Conservation (phyloP, 257 asterid genomes). For the Nemophila menziesii region DNA sequence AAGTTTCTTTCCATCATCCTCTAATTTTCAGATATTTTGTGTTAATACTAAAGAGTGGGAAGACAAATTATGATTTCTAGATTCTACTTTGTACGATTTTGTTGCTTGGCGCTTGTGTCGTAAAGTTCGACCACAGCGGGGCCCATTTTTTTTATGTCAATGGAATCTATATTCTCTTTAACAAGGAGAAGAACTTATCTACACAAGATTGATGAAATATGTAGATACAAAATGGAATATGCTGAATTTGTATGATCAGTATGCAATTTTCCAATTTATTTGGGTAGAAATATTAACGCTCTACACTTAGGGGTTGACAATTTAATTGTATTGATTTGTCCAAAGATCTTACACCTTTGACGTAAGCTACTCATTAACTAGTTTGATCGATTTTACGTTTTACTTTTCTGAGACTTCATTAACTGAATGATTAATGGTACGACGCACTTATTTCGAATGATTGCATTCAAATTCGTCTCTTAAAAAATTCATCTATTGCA, state of each 20-base stretch:
- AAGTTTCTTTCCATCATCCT: conserved; percentile 26
- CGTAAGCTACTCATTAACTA: no score
- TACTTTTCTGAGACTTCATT: no score
- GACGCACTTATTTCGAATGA: no score
- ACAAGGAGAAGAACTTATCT: neutral
- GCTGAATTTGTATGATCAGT: neutral
- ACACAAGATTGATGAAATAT: neutral
- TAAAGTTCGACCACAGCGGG: neutral
- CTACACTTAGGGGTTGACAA: neutral
- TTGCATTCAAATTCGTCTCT: no score
- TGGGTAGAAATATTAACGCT: neutral
- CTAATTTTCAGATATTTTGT: conserved; percentile 61
- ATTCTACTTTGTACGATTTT: neutral
- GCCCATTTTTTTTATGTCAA: neutral
- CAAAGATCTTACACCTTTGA: no score
- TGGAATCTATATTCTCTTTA: neutral
- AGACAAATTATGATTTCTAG: conserved; percentile 82
- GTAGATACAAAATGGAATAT: neutral
- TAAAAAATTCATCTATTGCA: no score
- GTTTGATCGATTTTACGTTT: no score
- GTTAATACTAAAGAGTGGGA: conserved; percentile 75
- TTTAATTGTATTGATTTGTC: no score
- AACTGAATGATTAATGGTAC: no score
- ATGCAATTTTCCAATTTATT: neutral
- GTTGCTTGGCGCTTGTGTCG: neutral